Evolutionary conservation across 164 flowering plant species (phyloP).

Genomic region (Berberis thunbergii): DNA sequence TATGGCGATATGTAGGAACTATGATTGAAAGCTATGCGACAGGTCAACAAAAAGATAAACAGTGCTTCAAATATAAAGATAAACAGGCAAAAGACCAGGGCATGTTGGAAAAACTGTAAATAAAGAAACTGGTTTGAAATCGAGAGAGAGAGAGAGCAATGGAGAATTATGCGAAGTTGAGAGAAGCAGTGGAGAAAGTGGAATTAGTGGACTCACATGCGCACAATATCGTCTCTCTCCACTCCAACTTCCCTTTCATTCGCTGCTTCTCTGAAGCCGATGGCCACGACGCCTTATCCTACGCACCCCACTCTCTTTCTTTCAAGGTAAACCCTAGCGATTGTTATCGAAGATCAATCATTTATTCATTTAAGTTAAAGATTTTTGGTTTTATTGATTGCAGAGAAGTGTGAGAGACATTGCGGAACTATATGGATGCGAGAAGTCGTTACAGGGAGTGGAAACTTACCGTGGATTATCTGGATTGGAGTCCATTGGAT

Average conservation of each 20-base stretch:
- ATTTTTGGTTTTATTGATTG: constrained; percentile 4
- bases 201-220: constrained; percentile 78
- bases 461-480: constrained; percentile 38
- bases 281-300: constrained; percentile 48
- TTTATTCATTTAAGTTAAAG: neutral
- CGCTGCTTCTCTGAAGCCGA: constrained; percentile 65
- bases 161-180: constrained; percentile 34
- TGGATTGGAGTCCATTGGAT: constrained; percentile 47
- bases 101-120: too few species aligned
- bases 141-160: constrained; percentile 4
- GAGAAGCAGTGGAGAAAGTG: constrained; percentile 43
- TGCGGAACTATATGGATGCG: constrained; percentile 66
- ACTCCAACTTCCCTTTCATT: constrained; percentile 60
- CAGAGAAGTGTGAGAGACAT: constrained; percentile 84
- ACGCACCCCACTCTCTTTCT: constrained; percentile 53
- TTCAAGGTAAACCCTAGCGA: constrained; percentile 48
- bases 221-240: constrained; percentile 61
- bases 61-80: too few species aligned
- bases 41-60: too few species aligned
- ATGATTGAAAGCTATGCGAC: too few species aligned
- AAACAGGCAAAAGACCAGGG: too few species aligned
- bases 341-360: neutral
- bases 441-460: constrained; percentile 46
- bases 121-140: too few species aligned
- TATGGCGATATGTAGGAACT: too few species aligned